These are phyloP conservation scores for Ascochyta viciae-villosae DNA, from an alignment of 2,329 filamentous ascomycete species.

Conservation along the genomic window DNA sequence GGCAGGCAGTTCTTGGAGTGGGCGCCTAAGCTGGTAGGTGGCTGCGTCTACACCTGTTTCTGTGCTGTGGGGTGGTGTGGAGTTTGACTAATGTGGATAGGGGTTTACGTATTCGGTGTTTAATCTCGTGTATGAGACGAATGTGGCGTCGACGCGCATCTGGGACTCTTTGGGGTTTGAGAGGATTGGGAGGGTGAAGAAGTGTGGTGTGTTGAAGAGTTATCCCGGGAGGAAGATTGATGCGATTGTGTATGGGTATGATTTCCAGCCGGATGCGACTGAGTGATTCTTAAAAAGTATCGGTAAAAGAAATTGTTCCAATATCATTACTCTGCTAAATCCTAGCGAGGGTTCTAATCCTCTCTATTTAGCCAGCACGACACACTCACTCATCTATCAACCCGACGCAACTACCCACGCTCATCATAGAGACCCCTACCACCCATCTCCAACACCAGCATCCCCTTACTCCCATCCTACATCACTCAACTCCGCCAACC, in stretches of 20 bases:
- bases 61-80: too few species aligned
- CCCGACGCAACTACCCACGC: too few species aligned
- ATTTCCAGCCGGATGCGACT: conserved; percentile 9
- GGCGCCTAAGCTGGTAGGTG: conserved; percentile 50
- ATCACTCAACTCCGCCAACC: neutral
- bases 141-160: conserved; percentile 72
- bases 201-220: conserved; percentile 33
- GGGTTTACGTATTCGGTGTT: conserved; percentile 89
- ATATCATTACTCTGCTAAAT: neutral
- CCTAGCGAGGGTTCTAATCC: too few species aligned
- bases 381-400: too few species aligned
- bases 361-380: too few species aligned
- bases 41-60: neutral
- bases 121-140: conserved; percentile 89
- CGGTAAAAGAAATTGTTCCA: too few species aligned
- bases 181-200: conserved; percentile 75
- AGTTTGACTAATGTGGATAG: conserved; percentile 36
- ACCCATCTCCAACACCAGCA: too few species aligned
- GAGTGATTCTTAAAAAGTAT: too few species aligned
- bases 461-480: too few species aligned
- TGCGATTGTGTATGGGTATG: conserved; percentile 21
- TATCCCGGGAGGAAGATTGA: conserved; percentile 17
- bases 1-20: conserved; percentile 54
- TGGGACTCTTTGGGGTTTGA: conserved; percentile 72
- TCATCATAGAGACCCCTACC: too few species aligned